These are phyloP conservation scores for Magnaporthiopsis incrustans DNA, from an alignment of 2,329 filamentous ascomycete species.

Conservation along the genomic window DNA sequence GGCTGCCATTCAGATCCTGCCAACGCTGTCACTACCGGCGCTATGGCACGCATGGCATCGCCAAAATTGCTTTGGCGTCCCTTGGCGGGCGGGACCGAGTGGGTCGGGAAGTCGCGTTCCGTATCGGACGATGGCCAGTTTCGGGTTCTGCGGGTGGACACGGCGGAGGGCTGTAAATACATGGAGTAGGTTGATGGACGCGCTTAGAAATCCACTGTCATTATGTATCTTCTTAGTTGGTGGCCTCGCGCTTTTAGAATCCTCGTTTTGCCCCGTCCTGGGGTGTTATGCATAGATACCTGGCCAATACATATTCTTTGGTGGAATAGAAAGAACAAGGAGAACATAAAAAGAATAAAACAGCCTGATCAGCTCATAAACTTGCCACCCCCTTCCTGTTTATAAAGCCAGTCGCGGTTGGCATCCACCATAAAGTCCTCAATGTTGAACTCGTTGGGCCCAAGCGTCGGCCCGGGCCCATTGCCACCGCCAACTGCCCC, in stretches of 20 bases:
- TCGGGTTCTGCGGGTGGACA: not conserved
- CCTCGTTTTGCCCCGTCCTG: not conserved
- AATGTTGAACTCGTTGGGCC: conserved; percentile 62
- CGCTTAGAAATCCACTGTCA: not conserved
- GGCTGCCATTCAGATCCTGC: not conserved
- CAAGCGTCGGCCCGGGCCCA: conserved; percentile 12
- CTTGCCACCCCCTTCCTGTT: conserved; percentile 31
- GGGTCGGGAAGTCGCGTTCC: not conserved
- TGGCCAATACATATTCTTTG: no score
- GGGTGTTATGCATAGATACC: not conserved
- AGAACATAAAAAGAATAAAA: no score
- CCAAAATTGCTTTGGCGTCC: not conserved
- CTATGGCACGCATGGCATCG: no score
- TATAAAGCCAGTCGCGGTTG: conserved; percentile 68
- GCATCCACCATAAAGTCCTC: conserved; percentile 71
- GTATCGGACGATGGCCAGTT: not conserved
- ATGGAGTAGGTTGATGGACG: no score
- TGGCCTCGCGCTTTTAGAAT: not conserved
- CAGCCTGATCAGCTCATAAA: conserved; percentile 16
- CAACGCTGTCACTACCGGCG: not conserved
- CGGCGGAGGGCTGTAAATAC: no score
- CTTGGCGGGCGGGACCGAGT: not conserved
- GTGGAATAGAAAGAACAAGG: no score
- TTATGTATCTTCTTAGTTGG: not conserved
- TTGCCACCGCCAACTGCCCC: conserved; percentile 12